phyloP scores from a whole-genome alignment of 1,284 basidiomycete species.

The Inonotus hispidus region DNA sequence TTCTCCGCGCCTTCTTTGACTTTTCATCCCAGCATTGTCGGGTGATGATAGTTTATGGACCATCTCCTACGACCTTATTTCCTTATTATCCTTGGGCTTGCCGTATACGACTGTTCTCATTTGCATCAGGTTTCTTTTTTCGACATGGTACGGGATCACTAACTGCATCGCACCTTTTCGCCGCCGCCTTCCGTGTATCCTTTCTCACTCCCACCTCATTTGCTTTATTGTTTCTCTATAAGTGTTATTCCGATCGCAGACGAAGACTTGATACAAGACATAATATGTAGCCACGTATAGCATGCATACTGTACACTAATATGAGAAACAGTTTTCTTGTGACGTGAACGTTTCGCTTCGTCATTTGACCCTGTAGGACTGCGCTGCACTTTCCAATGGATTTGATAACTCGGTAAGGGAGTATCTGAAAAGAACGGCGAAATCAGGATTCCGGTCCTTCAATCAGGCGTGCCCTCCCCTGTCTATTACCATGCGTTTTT shows the following conservation, averaged over 20 bases:
- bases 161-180: not conserved
- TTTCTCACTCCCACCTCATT: not conserved
- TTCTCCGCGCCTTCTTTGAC: not conserved
- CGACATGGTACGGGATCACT: not conserved
- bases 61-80: not conserved
- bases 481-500: no score
- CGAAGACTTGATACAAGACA: not conserved
- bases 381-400: no score
- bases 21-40: not conserved
- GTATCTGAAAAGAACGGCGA: no score
- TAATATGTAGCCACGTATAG: slow-evolving; percentile 1
- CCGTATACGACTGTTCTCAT: not conserved
- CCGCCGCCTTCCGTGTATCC: not conserved
- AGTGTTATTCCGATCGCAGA: not conserved
- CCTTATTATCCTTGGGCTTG: not conserved
- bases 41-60: not conserved
- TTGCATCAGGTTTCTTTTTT: not conserved
- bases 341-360: no score
- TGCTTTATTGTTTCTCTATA: not conserved
- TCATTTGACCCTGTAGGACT: no score
- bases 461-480: no score
- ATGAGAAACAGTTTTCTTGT: not conserved
- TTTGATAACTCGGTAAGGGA: no score
- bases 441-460: no score
- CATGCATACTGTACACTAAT: slow-evolving; percentile 3